phyloP scores from a whole-genome alignment of 2,329 filamentous ascomycete species.

The Zasmidium angulare region DNA sequence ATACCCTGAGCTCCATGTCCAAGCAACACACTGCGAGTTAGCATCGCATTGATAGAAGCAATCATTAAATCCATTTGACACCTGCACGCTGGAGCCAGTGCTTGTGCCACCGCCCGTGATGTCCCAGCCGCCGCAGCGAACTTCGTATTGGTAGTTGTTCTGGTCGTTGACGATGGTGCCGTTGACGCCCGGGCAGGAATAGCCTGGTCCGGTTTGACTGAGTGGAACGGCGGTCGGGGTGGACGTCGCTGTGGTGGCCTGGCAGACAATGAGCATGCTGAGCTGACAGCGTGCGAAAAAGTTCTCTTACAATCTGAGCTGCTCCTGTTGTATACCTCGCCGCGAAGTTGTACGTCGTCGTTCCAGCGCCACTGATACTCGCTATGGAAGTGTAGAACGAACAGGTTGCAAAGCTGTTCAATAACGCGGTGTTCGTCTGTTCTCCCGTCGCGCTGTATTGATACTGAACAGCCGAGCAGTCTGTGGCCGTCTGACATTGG shows the following conservation, averaged over 20 bases:
- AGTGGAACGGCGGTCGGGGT: background rate
- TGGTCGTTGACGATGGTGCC: background rate
- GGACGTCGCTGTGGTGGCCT: background rate
- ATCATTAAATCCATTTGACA: background rate
- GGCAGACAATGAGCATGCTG: background rate
- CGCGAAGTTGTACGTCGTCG: background rate
- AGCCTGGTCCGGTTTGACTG: background rate
- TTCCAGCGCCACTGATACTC: background rate
- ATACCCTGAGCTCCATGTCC: background rate
- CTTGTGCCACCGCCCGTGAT: background rate
- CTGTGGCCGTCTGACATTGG: background rate
- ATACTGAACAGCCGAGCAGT: background rate
- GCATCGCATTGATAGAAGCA: background rate
- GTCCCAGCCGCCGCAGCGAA: background rate
- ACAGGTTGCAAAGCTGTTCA: background rate
- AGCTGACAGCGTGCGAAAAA: background rate
- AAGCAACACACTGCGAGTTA: background rate
- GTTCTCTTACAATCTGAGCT: background rate
- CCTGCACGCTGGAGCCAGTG: background rate
- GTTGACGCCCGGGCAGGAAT: background rate
- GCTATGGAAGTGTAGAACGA: background rate
- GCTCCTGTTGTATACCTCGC: background rate
- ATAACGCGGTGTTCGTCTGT: background rate
- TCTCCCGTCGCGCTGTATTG: background rate
- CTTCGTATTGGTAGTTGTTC: background rate